These are phyloP conservation scores for Lactifluus volemus DNA, from an alignment of 768 basidiomycete species.

Conservation along the genomic window DNA sequence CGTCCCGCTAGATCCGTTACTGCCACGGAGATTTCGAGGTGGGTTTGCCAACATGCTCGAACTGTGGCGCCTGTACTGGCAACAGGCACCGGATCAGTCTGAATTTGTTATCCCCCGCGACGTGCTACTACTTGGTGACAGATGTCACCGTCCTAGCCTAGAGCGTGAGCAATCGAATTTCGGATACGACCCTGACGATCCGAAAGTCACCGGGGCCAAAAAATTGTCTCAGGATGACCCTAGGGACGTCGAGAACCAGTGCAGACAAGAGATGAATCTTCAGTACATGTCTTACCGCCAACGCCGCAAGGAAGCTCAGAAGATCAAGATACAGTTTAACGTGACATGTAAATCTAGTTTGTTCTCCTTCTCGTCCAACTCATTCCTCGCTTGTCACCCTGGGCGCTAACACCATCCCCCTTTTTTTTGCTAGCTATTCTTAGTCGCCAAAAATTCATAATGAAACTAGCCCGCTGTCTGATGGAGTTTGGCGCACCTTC, in stretches of 20 bases:
- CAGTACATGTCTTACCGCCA: constrained; percentile 59
- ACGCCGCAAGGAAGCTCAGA: constrained; percentile 55
- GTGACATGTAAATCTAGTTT: constrained; percentile 47
- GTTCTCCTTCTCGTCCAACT: neutral
- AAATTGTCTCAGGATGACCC: constrained; percentile 45
- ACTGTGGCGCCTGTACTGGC: constrained; percentile 15
- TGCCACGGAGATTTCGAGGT: constrained; percentile 13
- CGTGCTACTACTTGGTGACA: neutral
- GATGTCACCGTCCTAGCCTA: neutral
- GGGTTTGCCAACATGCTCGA: constrained; percentile 18
- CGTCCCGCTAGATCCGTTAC: neutral
- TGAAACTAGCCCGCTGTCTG: constrained; percentile 76
- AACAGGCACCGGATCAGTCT: constrained; percentile 7
- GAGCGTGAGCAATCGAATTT: constrained; percentile 5
- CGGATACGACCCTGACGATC: constrained; percentile 56
- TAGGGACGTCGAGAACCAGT: constrained; percentile 53
- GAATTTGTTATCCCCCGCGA: constrained; percentile 7
- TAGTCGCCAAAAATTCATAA: constrained; percentile 75
- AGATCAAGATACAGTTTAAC: constrained; percentile 66
- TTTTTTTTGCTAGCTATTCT: constrained; percentile 47
- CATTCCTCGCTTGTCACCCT: neutral
- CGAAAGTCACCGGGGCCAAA: constrained; percentile 50
- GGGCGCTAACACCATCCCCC: neutral
- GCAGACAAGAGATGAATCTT: constrained; percentile 27
- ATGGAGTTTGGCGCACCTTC: constrained; percentile 93